These are phyloP conservation scores for Aquanectria penicillioides DNA, from an alignment of 2,329 filamentous ascomycete species.

Conservation along the genomic window DNA sequence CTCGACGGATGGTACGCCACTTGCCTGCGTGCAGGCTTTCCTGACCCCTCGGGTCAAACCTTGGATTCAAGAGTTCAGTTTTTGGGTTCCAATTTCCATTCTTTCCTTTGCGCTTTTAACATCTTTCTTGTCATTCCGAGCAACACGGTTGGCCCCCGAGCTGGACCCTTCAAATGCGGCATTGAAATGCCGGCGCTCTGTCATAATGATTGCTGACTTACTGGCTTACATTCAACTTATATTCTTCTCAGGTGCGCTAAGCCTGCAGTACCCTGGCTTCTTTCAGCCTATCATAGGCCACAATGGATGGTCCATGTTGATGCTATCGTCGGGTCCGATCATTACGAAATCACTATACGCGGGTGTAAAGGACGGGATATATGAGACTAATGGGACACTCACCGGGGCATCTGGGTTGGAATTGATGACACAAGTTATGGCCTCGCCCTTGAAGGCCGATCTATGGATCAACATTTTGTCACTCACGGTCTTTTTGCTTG, in stretches of 20 bases:
- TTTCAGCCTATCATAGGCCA: conserved; percentile 76
- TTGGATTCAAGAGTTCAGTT: neutral
- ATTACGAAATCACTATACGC: conserved; percentile 36
- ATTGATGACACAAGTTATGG: conserved; percentile 73
- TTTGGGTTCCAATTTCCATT: neutral
- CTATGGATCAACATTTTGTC: conserved; percentile 77
- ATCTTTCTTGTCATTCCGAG: conserved; percentile 1
- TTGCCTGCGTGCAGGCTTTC: neutral
- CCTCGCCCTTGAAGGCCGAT: conserved; percentile 68
- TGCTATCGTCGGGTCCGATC: conserved; percentile 58
- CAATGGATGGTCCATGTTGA: conserved; percentile 73
- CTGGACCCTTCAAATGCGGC: neutral
- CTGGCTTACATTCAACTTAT: conserved; percentile 81
- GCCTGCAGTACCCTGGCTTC: conserved; percentile 78
- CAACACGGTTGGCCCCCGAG: neutral
- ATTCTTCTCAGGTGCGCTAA: conserved; percentile 76
- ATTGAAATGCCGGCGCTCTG: conserved; percentile 11
- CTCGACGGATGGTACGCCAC: neutral
- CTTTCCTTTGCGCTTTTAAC: neutral
- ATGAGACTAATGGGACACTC: conserved; percentile 73
- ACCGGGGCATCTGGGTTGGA: conserved; percentile 65
- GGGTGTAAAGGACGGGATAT: conserved; percentile 64
- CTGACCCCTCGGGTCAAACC: neutral
- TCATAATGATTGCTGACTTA: conserved; percentile 58
- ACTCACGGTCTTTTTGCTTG: conserved; percentile 66